Evolutionary conservation across 73 alveolate genomes (phyloP).

Genomic region (Paramecium biaurelia): DNA sequence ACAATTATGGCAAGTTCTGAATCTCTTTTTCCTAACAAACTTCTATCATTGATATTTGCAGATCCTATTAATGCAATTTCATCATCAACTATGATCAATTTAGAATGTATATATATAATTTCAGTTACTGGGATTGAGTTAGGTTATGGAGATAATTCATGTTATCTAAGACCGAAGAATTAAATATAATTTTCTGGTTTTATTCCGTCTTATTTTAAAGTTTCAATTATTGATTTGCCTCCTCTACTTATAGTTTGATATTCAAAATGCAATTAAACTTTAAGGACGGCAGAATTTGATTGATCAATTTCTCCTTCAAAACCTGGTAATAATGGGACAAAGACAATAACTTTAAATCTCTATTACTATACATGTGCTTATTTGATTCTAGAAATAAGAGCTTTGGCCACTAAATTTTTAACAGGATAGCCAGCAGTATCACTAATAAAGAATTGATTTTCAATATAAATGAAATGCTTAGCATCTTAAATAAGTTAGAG

Average conservation of each 20-base stretch:
- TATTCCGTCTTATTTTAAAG: constrained; percentile 55
- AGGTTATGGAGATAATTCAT: constrained; percentile 55
- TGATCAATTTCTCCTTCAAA: constrained; percentile 89
- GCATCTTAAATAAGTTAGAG: constrained; percentile 74
- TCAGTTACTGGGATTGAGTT: constrained; percentile 78
- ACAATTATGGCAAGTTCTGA: constrained; percentile 82
- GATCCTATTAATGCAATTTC: constrained; percentile 84
- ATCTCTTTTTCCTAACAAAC: constrained; percentile 92
- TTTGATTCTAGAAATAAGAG: constrained; percentile 79
- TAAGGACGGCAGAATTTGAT: constrained; percentile 69
- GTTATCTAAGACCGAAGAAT: constrained; percentile 84
- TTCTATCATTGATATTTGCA: constrained; percentile 96
- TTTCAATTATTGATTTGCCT: constrained; percentile 73
- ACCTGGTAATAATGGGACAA: constrained; percentile 95
- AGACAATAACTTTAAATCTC: constrained; percentile 83
- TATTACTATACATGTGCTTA: constrained; percentile 72
- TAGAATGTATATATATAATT: constrained; percentile 91
- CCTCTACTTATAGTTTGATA: constrained; percentile 77
- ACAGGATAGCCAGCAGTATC: constrained; percentile 66
- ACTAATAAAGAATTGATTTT: constrained; percentile 86
- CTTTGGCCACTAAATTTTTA: constrained; percentile 77
- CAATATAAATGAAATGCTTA: constrained; percentile 88
- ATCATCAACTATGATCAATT: constrained; percentile 95
- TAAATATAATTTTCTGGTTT: constrained; percentile 84
- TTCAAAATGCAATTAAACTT: constrained; percentile 77